These are phyloP conservation scores for Malassezia equina DNA, from an alignment of 1,284 basidiomycete species.

Conservation along the genomic window DNA sequence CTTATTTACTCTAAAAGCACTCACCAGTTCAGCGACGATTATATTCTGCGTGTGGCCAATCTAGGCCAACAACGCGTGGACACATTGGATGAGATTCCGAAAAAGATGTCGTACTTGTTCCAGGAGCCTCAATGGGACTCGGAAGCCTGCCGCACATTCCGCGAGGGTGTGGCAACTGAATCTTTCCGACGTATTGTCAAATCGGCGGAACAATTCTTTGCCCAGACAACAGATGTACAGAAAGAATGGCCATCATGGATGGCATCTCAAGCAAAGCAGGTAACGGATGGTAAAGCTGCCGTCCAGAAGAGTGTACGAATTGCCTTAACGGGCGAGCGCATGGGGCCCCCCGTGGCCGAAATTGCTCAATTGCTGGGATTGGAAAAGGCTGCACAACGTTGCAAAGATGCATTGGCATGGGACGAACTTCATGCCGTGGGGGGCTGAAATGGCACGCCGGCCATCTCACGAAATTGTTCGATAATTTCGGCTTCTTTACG, in stretches of 20 bases:
- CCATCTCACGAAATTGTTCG: conserved; percentile 38
- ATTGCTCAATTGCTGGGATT: conserved; percentile 6
- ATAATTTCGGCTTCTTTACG: conserved; percentile 64
- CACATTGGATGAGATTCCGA: conserved; percentile 4
- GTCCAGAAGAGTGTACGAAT: conserved; percentile 17
- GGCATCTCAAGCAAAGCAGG: not conserved
- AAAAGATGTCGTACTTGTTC: conserved; percentile 5
- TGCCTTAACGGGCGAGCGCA: conserved; percentile 12
- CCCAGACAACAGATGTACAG: not conserved
- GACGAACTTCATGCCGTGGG: not conserved
- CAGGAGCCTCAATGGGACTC: conserved; percentile 5
- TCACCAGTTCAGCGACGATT: not conserved
- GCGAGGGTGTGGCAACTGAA: not conserved
- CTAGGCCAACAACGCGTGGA: conserved; percentile 12
- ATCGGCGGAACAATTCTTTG: not conserved
- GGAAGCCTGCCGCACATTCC: conserved; percentile 4
- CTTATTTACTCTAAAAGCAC: not conserved
- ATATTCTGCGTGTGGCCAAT: conserved; percentile 3
- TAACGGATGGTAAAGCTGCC: conserved; percentile 3
- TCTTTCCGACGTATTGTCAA: conserved; percentile 1
- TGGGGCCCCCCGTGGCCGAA: conserved; percentile 18
- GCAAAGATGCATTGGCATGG: conserved; percentile 3
- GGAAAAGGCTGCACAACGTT: not conserved
- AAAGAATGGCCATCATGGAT: conserved; percentile 4
- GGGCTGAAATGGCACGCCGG: conserved; percentile 21